Evolutionary conservation across 768 basidiomycete species (phyloP).

Genomic region (Tricholoma bakamatsutake): DNA sequence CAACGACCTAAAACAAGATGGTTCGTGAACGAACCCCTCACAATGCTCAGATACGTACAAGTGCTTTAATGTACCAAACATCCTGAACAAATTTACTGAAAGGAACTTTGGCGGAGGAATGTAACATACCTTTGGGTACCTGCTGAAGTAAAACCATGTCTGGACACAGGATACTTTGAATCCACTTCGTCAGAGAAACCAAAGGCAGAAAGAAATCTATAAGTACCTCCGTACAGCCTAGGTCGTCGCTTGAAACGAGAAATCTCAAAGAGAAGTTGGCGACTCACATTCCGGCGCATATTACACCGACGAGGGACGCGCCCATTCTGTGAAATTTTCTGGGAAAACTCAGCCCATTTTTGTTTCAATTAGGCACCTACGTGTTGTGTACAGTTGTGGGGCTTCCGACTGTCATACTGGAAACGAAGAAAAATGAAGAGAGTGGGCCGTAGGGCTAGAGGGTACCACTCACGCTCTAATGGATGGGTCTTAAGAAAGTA

Average conservation of each 20-base stretch:
- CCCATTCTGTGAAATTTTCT: constrained; percentile 34
- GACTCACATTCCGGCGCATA: constrained; percentile 41
- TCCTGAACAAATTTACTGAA: constrained; percentile 22
- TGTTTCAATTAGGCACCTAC: constrained; percentile 18
- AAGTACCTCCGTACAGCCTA: constrained; percentile 50
- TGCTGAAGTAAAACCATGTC: constrained; percentile 49
- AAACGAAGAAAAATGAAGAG: background rate
- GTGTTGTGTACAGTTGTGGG: constrained; percentile 28
- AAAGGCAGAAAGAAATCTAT: background rate
- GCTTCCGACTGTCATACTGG: constrained; percentile 14
- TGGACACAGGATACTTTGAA: constrained; percentile 48
- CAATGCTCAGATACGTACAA: constrained; percentile 27
- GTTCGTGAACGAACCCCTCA: background rate
- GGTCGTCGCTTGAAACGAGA: background rate
- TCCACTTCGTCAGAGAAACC: background rate
- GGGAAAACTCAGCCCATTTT: background rate
- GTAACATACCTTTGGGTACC: constrained; percentile 32
- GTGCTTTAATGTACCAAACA: constrained; percentile 45
- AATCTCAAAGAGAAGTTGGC: background rate
- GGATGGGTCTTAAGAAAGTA: constrained; percentile 22
- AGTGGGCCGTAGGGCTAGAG: constrained; percentile 13
- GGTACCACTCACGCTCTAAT: constrained; percentile 11
- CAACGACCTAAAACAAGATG: constrained; percentile 32
- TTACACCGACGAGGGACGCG: constrained; percentile 44
- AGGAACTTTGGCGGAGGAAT: constrained; percentile 1